phyloP scores from a whole-genome alignment of 2,329 filamentous ascomycete genomes.

The Elsinoe batatas region DNA sequence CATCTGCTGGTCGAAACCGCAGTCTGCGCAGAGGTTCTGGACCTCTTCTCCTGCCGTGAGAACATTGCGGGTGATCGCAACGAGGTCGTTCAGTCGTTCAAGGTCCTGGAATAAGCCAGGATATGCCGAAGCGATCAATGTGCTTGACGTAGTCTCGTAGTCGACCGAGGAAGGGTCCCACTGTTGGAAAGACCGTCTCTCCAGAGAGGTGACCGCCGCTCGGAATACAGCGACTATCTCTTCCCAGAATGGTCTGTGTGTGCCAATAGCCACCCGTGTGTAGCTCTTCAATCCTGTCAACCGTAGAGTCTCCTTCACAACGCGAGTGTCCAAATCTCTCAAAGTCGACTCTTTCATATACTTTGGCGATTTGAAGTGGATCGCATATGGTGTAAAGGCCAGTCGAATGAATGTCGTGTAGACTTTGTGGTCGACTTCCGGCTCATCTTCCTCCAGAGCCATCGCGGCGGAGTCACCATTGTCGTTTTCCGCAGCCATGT shows the following conservation, averaged over 20 bases:
- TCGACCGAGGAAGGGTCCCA: constrained; percentile 47
- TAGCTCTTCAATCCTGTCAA: constrained; percentile 48
- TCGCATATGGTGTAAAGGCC: constrained; percentile 39
- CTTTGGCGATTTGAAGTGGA: constrained; percentile 50
- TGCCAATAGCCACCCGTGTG: constrained; percentile 48
- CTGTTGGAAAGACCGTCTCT: constrained; percentile 51
- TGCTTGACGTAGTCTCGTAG: constrained; percentile 50
- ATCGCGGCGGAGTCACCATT: not conserved
- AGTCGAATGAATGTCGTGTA: constrained; percentile 38
- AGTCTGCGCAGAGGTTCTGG: constrained; percentile 53
- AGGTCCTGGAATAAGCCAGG: constrained; percentile 51
- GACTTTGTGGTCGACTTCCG: constrained; percentile 19
- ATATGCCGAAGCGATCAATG: constrained; percentile 52
- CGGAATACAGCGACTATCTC: constrained; percentile 49
- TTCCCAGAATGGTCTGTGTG: constrained; percentile 49
- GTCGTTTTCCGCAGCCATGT: too few species aligned
- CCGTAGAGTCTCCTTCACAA: constrained; percentile 51
- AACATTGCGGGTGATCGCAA: constrained; percentile 52
- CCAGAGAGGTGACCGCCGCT: constrained; percentile 51
- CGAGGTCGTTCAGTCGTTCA: constrained; percentile 52
- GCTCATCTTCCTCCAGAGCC: constrained; percentile 8
- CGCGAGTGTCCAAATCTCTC: constrained; percentile 44
- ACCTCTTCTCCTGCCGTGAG: constrained; percentile 51
- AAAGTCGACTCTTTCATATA: constrained; percentile 51
- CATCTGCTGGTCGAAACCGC: constrained; percentile 51